Conservation (phyloP, 768 basidiomycete species). For the Serendipita sp. region DNA sequence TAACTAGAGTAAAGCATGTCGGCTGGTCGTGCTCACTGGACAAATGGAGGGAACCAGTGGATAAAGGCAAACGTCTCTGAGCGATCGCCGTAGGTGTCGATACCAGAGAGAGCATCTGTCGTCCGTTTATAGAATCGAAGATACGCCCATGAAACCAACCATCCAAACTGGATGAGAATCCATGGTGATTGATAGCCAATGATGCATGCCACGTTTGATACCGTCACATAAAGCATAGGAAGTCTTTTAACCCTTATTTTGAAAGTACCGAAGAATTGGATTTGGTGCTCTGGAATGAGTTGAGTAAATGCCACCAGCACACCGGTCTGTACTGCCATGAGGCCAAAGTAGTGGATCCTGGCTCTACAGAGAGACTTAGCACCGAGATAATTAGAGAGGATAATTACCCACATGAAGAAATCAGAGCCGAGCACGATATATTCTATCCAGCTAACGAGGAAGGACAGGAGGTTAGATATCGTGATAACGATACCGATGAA, state of each 20-base stretch:
- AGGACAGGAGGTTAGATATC: conserved; percentile 74
- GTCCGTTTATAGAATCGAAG: conserved; percentile 94
- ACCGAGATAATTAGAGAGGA: conserved; percentile 1
- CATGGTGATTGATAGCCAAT: conserved; percentile 78
- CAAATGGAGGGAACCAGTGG: conserved; percentile 91
- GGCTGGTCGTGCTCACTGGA: conserved; percentile 48
- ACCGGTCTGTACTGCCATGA: conserved; percentile 78
- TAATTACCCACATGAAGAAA: conserved; percentile 48
- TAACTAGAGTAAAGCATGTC: conserved; percentile 4
- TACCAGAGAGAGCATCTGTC: conserved; percentile 17
- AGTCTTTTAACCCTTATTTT: conserved; percentile 84
- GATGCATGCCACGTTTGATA: conserved; percentile 73
- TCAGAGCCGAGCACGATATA: conserved; percentile 53
- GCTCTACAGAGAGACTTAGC: conserved; percentile 33
- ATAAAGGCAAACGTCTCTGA: conserved; percentile 92
- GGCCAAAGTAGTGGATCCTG: conserved; percentile 80
- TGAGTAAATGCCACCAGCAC: conserved; percentile 94
- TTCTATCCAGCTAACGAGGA: conserved; percentile 81
- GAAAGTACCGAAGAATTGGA: conserved; percentile 74
- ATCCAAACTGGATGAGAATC: conserved; percentile 96
- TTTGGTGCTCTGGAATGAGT: conserved; percentile 93
- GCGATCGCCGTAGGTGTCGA: conserved; percentile 73
- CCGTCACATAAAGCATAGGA: conserved; percentile 85
- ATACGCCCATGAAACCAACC: conserved; percentile 91
- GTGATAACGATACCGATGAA: conserved; percentile 69